Base-by-base conservation (phyloP, 1,284 basidiomycete genomes). In the Malassezia slooffiae region DNA sequence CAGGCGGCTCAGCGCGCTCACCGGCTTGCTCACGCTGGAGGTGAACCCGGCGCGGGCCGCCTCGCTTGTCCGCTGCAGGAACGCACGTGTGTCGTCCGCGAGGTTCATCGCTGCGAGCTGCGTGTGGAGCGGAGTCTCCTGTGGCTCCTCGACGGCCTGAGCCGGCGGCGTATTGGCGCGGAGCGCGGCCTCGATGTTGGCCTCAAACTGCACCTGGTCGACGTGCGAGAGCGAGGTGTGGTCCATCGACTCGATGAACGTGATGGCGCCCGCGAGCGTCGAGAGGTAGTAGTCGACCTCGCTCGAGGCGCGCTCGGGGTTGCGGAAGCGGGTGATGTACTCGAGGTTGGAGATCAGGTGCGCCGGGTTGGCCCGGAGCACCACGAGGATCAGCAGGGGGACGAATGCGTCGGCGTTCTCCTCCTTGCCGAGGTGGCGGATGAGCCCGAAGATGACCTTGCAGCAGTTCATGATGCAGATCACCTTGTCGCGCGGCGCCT, bases 201-300 rank as follows among this genome's bases (percentile, higher is more conserved):
- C 29, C 68, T 96, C 90, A 51, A 97, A 96, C 57, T 95, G 86
- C 38, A 83, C 82, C 69, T 90, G 85, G 0, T 84, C 81, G 52
- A 96, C 91, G 60, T 85, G 82, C 11, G 87, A 91, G 31, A 97
- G 73, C 6, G 84, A 84, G 0, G 86, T 83, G 54, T 90, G 85
- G 70, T 96, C 93, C 85, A 97, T 89, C 0, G 85, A 85, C 72
- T 95, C 88, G 54, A 95, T 88, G 70, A 95, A 95, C 1, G 86
- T 83, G 22, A 95, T 85, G 4, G 89, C 85, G 8, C 65, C 65
- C 43, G 87, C 85, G 50, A 97, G 73, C 72, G 86, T 91, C 0
- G 89, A 93, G 1, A 99, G 75, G 70, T 99, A 97, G 70, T 99
- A 97, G 0, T 90, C 93, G 8, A 86, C 83, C 73, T 99, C 93